Base-by-base conservation (phyloP, 805 yeast genomes). In the Kregervanrija delftensis region DNA sequence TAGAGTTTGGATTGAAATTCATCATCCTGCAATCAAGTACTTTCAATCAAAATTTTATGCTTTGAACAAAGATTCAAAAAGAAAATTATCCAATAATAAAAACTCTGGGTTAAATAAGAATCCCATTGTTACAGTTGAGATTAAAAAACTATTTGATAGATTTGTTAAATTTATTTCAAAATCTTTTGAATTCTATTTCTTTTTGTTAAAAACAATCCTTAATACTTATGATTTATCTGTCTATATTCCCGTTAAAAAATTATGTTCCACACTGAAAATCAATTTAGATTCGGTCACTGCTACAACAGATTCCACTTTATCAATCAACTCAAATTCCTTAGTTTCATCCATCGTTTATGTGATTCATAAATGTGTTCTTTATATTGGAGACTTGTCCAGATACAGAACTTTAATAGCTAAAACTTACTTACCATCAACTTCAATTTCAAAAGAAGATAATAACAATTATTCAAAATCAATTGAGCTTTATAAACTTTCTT, bases 21-120 rank as follows among this genome's bases (percentile, higher is more conserved):
- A 79, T 51, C 78, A 79, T 53, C 87, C 87, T 2, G 73, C 78
- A 2, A 70, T 82, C 48, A 81, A 79, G 51, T 72, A 72, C 56
- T 81, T 72, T 53, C 79, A 76, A 55, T 53, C 59, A 10, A 68
- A 64, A 55, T 60, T 65, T 43, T 49, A 52, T 16, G 41, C 46
- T 10, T 30, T 58, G 5, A 42, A 14, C 31, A 39, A 39, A 49
- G 32, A 60, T 65, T 46, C 60, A 53, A 41, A 56, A 58, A 38
- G 59, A 33, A 15, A 33, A 35, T n/a, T 22, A 28, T 37, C 28
- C 45, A 30, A 13, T 33, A 40, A 47, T 43, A 45, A 52, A 44
- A 31, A 36, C 12, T 40, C 46, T 8, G 34, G 37, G 15, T 37
- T 44, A 15, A 46, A 46, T 13, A 42, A 12, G 10, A 42, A 35